Conservation (phyloP, 352 stramenopile genomes). For the Pythium folliculosum region DNA sequence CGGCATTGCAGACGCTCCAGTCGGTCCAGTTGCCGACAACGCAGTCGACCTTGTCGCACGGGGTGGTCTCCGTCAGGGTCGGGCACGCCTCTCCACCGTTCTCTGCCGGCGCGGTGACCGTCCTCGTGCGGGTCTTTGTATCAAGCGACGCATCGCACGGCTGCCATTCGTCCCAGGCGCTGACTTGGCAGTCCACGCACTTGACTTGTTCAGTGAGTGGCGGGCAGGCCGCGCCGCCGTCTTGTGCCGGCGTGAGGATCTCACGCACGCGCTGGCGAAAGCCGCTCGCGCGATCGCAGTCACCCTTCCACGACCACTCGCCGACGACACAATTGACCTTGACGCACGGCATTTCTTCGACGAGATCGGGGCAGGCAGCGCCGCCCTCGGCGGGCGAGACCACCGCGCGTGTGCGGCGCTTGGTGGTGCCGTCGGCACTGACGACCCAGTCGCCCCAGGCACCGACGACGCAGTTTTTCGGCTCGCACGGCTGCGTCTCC, state of each 20-base stretch:
- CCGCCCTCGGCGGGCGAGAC: slow-evolving; percentile 29
- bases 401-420: slow-evolving; percentile 22
- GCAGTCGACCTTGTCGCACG: slow-evolving; percentile 56
- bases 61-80: slow-evolving; percentile 28
- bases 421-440: slow-evolving; percentile 10
- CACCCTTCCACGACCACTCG: slow-evolving; percentile 38
- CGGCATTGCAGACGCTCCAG: slow-evolving; percentile 32
- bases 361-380: slow-evolving; percentile 42
- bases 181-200: slow-evolving; percentile 40
- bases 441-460: slow-evolving; percentile 30
- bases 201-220: slow-evolving; percentile 38
- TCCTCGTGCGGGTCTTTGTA: slow-evolving; percentile 37
- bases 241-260: slow-evolving; percentile 35
- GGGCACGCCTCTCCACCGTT: slow-evolving; percentile 47
- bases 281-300: slow-evolving; percentile 40
- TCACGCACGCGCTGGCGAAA: slow-evolving; percentile 33
- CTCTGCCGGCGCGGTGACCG: slow-evolving; percentile 27
- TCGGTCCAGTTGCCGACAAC: slow-evolving; percentile 54
- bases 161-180: slow-evolving; percentile 36
- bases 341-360: slow-evolving; percentile 30
- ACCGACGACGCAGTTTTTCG: slow-evolving; percentile 28
- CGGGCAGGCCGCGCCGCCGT: slow-evolving; percentile 46
- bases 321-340: slow-evolving; percentile 50
- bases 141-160: slow-evolving; percentile 37
- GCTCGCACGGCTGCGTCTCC: slow-evolving; percentile 34